Evolutionary conservation across 768 basidiomycete genomes (phyloP).

Genomic region (Pisolithus marmoratus): DNA sequence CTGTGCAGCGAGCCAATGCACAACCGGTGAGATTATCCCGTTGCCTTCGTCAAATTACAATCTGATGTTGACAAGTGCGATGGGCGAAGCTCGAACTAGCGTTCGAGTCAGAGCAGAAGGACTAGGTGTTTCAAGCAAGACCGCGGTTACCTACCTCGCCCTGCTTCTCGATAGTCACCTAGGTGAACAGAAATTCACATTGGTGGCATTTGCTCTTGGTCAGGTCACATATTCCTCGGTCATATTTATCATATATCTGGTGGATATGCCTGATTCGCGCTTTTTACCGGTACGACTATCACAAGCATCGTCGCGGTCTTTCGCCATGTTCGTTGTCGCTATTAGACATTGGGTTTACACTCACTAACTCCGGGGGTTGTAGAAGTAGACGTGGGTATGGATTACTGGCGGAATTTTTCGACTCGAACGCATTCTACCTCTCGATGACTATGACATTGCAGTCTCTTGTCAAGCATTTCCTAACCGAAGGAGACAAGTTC

Average conservation of each 20-base stretch:
- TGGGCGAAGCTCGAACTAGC: constrained; percentile 59
- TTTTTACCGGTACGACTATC: constrained; percentile 30
- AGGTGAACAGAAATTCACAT: constrained; percentile 41
- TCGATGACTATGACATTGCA: constrained; percentile 84
- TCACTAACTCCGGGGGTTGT: neutral
- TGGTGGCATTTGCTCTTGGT: constrained; percentile 83
- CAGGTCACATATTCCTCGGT: constrained; percentile 68
- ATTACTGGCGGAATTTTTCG: constrained; percentile 32
- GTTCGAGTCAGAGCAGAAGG: constrained; percentile 86
- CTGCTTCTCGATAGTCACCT: constrained; percentile 45
- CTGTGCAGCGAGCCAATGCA: constrained; percentile 80
- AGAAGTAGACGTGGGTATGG: constrained; percentile 5
- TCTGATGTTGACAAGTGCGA: constrained; percentile 45
- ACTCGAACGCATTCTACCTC: constrained; percentile 47
- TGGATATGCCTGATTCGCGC: constrained; percentile 30
- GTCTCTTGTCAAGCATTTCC: constrained; percentile 86
- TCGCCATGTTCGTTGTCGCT: constrained; percentile 13
- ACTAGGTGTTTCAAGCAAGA: constrained; percentile 67
- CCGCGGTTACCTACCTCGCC: constrained; percentile 62
- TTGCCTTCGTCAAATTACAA: neutral
- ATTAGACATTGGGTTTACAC: neutral
- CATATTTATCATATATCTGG: constrained; percentile 53
- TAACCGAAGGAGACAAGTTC: constrained; percentile 94
- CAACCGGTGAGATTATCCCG: constrained; percentile 45
- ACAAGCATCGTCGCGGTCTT: constrained; percentile 10